Evolutionary conservation across 2,329 filamentous ascomycete species (phyloP).

Genomic region (Aureobasidium sp.): DNA sequence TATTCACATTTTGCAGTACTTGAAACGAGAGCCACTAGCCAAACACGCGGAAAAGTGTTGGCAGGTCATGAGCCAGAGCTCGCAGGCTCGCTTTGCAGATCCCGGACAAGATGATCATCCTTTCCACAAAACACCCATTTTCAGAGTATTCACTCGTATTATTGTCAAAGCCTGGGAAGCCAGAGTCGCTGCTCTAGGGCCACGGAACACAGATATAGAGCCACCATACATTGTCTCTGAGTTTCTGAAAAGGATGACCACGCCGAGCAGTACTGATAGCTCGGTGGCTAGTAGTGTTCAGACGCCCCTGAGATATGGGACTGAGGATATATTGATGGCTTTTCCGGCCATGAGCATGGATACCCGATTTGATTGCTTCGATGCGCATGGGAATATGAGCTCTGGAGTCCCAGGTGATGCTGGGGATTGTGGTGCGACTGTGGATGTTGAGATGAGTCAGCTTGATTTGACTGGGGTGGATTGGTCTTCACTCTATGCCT

Average conservation of each 20-base stretch:
- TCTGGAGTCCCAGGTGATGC: neutral
- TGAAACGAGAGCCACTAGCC: slow-evolving; percentile 33
- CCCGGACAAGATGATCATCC: slow-evolving; percentile 19
- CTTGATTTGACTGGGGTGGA: neutral
- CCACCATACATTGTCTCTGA: neutral
- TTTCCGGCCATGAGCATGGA: neutral
- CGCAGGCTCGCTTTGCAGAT: slow-evolving; percentile 30
- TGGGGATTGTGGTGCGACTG: neutral
- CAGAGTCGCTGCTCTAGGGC: neutral
- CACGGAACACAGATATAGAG: neutral
- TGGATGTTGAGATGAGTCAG: slow-evolving; percentile 7
- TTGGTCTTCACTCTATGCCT: neutral
- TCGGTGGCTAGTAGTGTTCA: neutral
- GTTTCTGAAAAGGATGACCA: neutral
- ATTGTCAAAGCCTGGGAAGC: slow-evolving; percentile 59
- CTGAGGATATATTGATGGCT: neutral
- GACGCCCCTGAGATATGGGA: neutral
- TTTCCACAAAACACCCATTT: slow-evolving; percentile 20
- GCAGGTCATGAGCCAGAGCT: slow-evolving; percentile 43
- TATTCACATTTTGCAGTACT: slow-evolving; percentile 39
- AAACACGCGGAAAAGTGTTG: slow-evolving; percentile 35
- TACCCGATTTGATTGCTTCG: neutral
- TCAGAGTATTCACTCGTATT: slow-evolving; percentile 44
- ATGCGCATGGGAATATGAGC: neutral
- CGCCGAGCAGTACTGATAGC: neutral